Base-by-base conservation (phyloP, 345 rosid species). In the Microthlaspi erraticum region DNA sequence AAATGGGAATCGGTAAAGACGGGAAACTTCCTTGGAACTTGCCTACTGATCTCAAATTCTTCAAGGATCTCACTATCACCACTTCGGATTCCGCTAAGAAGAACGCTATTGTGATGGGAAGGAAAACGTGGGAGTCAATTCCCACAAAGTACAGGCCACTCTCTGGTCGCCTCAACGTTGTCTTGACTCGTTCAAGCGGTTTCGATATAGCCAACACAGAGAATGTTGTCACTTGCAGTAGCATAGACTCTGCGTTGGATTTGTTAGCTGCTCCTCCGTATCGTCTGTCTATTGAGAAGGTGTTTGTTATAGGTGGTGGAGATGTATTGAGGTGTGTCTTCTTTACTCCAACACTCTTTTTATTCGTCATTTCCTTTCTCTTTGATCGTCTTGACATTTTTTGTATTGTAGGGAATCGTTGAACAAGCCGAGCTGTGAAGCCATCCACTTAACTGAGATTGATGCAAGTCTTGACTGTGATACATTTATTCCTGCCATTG, bases 51-150 rank as follows among this genome's bases (percentile, higher is more conserved):
- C 87, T 95, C 73, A 92, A 87, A 54, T 90, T 87, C 76, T 95
- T 92, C 80, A 86, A 90, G 81, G 89, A 88, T 12, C 12, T 90
- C 31, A 90, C 99, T 19, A 6, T 75, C 70, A 75, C 83, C 7
- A 82, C 96, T 3, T 64, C 77, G 0, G 98, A 92, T 81, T 46
- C 84, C 50, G 82, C 81, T 66, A 92, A 88, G 72, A 91, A 77
- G 85, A 95, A 95, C 74, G 96, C 96, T 5, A 82, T 95, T 51
- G 83, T 92, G 57, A 95, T 92, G 99, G 97, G 99, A 58, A 83
- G 98, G 59, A 89, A 88, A 78, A 90, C 98, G 13, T 95, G 98
- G 98, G 96, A 95, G 79, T 91, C 98, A 70, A 84, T 95, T 67
- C 91, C 92, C 36, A 57, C 68, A n/a, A 78, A 81, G 77, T 60